Evolutionary conservation across 2,329 filamentous ascomycete genomes (phyloP).

Genomic region (Colletotrichum paranaense): DNA sequence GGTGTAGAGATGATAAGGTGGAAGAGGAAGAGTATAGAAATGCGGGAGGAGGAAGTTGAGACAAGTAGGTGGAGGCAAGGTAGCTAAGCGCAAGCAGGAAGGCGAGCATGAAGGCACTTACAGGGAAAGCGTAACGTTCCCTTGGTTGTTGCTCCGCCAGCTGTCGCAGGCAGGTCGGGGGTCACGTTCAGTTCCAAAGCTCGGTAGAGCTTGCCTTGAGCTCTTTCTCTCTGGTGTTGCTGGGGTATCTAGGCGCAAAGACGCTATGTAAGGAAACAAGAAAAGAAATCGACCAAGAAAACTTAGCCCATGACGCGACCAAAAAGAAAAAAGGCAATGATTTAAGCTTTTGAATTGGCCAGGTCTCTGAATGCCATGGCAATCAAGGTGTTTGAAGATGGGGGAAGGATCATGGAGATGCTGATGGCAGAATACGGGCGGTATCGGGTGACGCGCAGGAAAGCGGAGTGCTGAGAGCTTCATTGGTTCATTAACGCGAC

Average conservation of each 20-base stretch:
- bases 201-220: not conserved
- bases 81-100: not conserved
- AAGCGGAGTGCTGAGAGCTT: not conserved
- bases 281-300: not conserved
- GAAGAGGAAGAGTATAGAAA: not conserved
- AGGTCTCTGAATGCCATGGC: constrained; percentile 1
- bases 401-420: not conserved
- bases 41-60: too few relatives aligned
- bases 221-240: not conserved
- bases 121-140: constrained; percentile 4
- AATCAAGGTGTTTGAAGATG: not conserved
- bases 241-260: constrained; percentile 25
- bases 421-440: constrained; percentile 20
- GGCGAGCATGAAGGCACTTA: not conserved
- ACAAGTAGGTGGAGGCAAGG: not conserved
- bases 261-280: constrained; percentile 16
- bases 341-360: not conserved
- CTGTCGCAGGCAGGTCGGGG: not conserved
- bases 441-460: not conserved
- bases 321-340: not conserved
- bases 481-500: constrained; percentile 18
- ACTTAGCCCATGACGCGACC: constrained; percentile 5
- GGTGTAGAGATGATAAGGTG: not conserved
- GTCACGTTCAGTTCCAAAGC: not conserved
- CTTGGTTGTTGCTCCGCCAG: not conserved